Percentiles rank a stretch among this genome's conserved stretches.
phyloP scores from a whole-genome alignment of 805 yeast species.

The Barnettozyma californica region DNA sequence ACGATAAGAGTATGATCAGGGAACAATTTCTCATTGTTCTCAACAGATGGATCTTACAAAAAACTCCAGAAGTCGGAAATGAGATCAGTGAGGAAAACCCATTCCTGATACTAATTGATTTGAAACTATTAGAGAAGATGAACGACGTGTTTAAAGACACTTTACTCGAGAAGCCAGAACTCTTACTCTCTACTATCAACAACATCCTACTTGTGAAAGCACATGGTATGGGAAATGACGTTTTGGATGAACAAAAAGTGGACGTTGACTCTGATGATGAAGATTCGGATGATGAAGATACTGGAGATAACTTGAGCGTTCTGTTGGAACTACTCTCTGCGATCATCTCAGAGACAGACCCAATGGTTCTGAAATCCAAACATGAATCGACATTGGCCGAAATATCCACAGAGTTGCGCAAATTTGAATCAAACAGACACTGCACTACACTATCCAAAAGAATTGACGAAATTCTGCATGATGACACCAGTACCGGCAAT shows the following conservation, averaged over 20 bases:
- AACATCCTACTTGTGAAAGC: constrained; percentile 31
- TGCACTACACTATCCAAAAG: constrained; percentile 13
- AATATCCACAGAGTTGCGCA: constrained; percentile 28
- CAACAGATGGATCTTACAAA: constrained; percentile 50
- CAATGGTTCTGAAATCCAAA: constrained; percentile 12
- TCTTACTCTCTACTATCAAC: constrained; percentile 46
- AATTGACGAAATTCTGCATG: constrained; percentile 16
- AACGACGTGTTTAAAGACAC: constrained; percentile 53
- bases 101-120: constrained; percentile 49
- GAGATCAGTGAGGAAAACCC: constrained; percentile 36
- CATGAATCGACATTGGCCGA: constrained; percentile 23
- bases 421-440: constrained; percentile 15
- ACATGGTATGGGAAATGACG: constrained; percentile 4
- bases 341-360: constrained; percentile 28
- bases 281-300: constrained; percentile 22
- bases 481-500: constrained; percentile 3
- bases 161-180: constrained; percentile 40
- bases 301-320: constrained; percentile 27
- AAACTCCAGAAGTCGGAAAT: constrained; percentile 1
- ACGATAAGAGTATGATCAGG: constrained; percentile 38
- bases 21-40: constrained; percentile 46
- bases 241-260: constrained; percentile 12
- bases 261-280: constrained; percentile 38
- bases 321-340: constrained; percentile 35
- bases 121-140: constrained; percentile 59